Conservation (phyloP, 345 rosid genomes). For the Euphorbia tirucalli region DNA sequence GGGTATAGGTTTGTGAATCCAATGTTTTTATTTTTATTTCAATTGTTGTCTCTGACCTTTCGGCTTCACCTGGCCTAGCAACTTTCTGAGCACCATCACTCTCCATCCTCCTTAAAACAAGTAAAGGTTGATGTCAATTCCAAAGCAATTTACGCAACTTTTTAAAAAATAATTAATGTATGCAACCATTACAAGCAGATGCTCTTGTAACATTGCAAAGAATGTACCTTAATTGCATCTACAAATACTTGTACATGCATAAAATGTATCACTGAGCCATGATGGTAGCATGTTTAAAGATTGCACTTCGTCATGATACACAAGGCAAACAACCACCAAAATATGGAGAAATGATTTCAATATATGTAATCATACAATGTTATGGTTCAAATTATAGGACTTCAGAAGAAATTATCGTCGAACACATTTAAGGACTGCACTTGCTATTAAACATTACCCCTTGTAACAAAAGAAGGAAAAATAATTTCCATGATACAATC, state of each 20-base stretch:
- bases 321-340: not conserved
- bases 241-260: not conserved
- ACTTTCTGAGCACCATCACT: constrained; percentile 37
- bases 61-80: constrained; percentile 32
- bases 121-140: not conserved
- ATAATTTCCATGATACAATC: not conserved
- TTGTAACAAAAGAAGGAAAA: not conserved
- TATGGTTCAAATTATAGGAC: not conserved
- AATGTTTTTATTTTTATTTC: constrained; percentile 73
- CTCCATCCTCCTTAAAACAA: constrained; percentile 45
- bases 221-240: not conserved
- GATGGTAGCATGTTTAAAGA: not conserved
- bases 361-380: not conserved
- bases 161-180: not conserved
- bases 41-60: constrained; percentile 49
- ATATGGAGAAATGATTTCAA: not conserved
- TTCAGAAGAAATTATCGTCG: not conserved
- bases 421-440: not conserved
- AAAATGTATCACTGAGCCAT: not conserved
- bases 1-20: constrained; percentile 69
- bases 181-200: not conserved
- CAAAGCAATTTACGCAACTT: constrained; percentile 1
- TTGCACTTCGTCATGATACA: not conserved
- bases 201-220: not conserved
- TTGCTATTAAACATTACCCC: too few relatives aligned